Evolutionary conservation across 306 rosid genomes (phyloP), one percentile per base, ranked within the genome.

Genomic region (Vigna radiata): DNA sequence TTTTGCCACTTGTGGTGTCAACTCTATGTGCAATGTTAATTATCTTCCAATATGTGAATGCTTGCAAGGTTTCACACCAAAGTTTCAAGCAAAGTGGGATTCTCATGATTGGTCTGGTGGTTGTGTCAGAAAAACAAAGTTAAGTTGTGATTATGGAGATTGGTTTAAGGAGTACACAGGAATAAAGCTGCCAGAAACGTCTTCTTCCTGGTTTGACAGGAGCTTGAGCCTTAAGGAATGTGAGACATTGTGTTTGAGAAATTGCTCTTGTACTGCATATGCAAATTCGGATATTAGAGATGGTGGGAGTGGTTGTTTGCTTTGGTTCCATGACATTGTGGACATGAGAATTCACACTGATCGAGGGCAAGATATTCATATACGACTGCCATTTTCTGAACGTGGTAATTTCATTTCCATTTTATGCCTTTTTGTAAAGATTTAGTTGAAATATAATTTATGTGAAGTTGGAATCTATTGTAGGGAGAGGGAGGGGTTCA

Each of bases 11-110:
- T 77, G 60, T 68, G 81, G 33, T 66, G 49, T 29, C 48, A 55
- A 77, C 23, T 67, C 69, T 43, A 17, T 17, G 2, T 77, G 76
- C 48, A 55, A 68, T 68, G 1, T 5, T 46, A 12, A 12, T 23
- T 3, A 27, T 5, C 0, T 6, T 18, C 76, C 76, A 55, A 17
- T 23, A 36, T 78, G 63, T 47, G 29, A 58, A 48, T 69, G 82
- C 71, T 33, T 70, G 62, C n/a, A 69, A 48, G 82, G 82, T 14
- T 69, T 69, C 39, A 4, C 5, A 29, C 77, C 77, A n/a, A 78
- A 69, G 9, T 78, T 21, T 8, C 7, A 31, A 33, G 77, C 10
- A 33, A 58, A 78, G 31, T 70, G 82, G 82, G 50, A 48, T 46
- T 29, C 71, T 7, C 23, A 13, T 1, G 70, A 69, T 31, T 58